phyloP scores from a whole-genome alignment of 2,329 filamentous ascomycete genomes.

The Spiromastix sp. region DNA sequence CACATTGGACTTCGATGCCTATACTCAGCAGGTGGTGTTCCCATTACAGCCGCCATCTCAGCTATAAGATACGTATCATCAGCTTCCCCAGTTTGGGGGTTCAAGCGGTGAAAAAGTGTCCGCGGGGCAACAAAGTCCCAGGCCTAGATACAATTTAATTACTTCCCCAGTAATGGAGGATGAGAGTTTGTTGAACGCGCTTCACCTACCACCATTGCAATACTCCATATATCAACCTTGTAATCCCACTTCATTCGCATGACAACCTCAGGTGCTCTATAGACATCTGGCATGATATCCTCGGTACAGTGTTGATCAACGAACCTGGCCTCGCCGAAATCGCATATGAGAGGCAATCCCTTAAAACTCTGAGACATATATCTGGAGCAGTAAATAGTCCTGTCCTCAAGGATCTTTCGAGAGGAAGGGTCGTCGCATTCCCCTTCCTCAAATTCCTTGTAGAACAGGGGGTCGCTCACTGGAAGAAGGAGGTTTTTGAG shows the following conservation, averaged over 20 bases:
- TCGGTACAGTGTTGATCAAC: conserved; percentile 6
- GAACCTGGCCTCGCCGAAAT: conserved; percentile 17
- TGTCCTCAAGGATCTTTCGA: conserved; percentile 16
- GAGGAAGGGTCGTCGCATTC: conserved; percentile 15
- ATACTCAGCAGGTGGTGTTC: conserved; percentile 11
- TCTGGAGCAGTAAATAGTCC: conserved; percentile 15
- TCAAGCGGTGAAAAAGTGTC: conserved; percentile 1
- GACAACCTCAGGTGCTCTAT: conserved; percentile 16
- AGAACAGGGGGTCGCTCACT: background rate
- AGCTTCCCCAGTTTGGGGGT: conserved; percentile 4
- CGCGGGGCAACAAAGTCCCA: conserved; percentile 1
- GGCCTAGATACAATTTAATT: background rate
- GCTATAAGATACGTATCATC: conserved; percentile 16
- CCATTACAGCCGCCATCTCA: conserved; percentile 15
- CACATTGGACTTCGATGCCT: conserved; percentile 11
- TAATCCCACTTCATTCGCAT: conserved; percentile 15
- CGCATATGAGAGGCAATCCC: conserved; percentile 13
- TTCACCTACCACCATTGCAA: conserved; percentile 15
- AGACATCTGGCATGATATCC: conserved; percentile 12
- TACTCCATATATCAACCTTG: conserved; percentile 16
- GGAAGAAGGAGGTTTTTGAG: conserved; percentile 3
- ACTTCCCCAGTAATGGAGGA: background rate
- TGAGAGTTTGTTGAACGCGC: background rate
- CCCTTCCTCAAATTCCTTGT: conserved; percentile 13
- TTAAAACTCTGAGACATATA: conserved; percentile 3